Evolutionary conservation across 176 grass and related monocot genomes (phyloP).

Genomic region (Microstegium vimineum): DNA sequence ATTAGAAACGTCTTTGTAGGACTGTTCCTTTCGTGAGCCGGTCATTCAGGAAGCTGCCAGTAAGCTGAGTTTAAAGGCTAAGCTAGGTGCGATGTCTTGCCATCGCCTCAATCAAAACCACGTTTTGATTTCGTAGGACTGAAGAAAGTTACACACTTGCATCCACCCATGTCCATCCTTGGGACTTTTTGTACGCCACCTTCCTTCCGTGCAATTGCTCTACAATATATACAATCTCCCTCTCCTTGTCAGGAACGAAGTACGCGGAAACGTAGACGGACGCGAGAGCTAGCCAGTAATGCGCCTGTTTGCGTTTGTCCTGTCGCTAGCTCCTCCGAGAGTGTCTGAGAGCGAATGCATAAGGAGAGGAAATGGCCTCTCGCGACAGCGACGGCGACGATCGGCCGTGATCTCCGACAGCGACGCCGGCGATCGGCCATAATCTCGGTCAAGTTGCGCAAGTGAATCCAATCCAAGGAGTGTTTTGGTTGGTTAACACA

Average conservation of each 20-base stretch:
- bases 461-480: constrained; percentile 1
- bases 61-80: constrained; percentile 30
- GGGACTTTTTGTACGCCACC: not conserved
- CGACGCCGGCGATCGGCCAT: not conserved
- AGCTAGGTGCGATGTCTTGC: constrained; percentile 34
- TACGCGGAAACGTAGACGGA: not conserved
- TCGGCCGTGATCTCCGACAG: no score
- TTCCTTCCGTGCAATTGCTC: not conserved
- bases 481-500: not conserved
- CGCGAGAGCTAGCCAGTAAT: no score
- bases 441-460: not conserved
- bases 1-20: not conserved
- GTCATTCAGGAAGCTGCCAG: not conserved
- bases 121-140: not conserved
- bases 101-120: constrained; percentile 24
- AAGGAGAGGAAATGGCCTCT: not conserved
- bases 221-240: no score
- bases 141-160: constrained; percentile 17
- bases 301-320: not conserved
- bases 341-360: not conserved
- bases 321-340: not conserved
- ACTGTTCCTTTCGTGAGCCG: constrained; percentile 14
- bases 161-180: not conserved
- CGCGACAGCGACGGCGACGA: no score
- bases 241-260: not conserved